Percentiles rank a stretch among this genome's conserved stretches.
Evolutionary conservation across 2,329 filamentous ascomycete species (phyloP).

Genomic region (Cladosporium sp.): DNA sequence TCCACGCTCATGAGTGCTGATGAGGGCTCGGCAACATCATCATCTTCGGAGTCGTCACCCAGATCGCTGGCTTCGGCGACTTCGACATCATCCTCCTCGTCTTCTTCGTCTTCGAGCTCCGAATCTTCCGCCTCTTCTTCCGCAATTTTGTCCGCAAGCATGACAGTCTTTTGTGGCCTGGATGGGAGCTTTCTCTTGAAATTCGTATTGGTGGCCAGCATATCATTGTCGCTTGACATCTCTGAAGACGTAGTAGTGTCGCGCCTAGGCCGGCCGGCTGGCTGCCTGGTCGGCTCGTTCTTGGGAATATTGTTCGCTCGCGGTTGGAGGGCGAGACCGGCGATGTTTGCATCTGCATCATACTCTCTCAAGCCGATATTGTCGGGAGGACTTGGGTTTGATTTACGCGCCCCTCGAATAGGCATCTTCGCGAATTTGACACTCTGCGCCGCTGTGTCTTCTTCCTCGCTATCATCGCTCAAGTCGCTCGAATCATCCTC

Average conservation of each 20-base stretch:
- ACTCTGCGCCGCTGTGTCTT: conserved; percentile 68
- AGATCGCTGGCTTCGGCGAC: conserved; percentile 36
- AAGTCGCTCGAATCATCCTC: conserved; percentile 85
- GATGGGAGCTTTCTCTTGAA: conserved; percentile 57
- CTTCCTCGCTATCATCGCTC: conserved; percentile 71
- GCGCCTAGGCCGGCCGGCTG: conserved; percentile 57
- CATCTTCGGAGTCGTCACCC: conserved; percentile 59
- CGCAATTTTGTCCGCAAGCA: conserved; percentile 51
- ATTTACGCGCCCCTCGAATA: conserved; percentile 62
- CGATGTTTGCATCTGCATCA: conserved; percentile 33
- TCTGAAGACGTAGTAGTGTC: conserved; percentile 81
- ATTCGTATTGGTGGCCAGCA: conserved; percentile 56
- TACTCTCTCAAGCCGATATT: conserved; percentile 12
- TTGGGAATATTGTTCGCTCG: neutral
- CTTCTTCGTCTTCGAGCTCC: conserved; percentile 35
- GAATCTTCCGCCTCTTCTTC: conserved; percentile 41
- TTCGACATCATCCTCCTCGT: conserved; percentile 25
- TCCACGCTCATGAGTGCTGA: conserved; percentile 62
- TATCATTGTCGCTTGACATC: conserved; percentile 75
- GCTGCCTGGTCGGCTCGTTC: conserved; percentile 40
- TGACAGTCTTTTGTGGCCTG: conserved; percentile 52
- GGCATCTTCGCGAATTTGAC: conserved; percentile 98
- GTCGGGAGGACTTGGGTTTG: conserved; percentile 71
- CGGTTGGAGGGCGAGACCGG: conserved; percentile 45
- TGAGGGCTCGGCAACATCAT: conserved; percentile 52